phyloP scores from a whole-genome alignment of 1,284 basidiomycete species.

The Pterulicium gracile region DNA sequence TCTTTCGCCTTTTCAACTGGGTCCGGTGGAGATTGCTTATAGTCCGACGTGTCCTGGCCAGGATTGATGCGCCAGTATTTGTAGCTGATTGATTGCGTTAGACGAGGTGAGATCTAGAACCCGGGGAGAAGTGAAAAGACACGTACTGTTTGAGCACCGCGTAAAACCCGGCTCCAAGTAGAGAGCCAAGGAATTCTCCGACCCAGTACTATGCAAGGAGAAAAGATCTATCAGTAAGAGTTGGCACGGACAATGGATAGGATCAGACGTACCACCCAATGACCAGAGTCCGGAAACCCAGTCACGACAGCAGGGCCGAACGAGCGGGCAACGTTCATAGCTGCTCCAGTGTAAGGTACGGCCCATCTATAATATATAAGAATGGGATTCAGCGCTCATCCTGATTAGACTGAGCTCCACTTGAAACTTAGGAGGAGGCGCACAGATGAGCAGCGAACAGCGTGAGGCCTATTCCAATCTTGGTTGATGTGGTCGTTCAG shows the following conservation, averaged over 20 bases:
- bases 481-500: no score
- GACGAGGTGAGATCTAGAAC: not conserved
- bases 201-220: slow-evolving; percentile 39
- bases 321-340: slow-evolving; percentile 63
- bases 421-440: no score
- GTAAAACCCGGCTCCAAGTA: slow-evolving; percentile 50
- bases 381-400: no score
- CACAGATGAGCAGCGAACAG: slow-evolving; percentile 58
- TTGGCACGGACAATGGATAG: slow-evolving; percentile 2
- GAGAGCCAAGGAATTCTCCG: slow-evolving; percentile 48
- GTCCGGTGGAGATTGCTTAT: not conserved
- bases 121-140: not conserved
- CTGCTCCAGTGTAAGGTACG: slow-evolving; percentile 46
- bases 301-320: slow-evolving; percentile 67
- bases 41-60: not conserved
- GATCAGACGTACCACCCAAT: slow-evolving; percentile 46
- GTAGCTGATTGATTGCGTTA: not conserved
- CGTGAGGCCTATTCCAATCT: slow-evolving; percentile 64
- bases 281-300: slow-evolving; percentile 39
- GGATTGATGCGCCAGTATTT: not conserved
- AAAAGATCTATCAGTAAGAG: not conserved
- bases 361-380: no score
- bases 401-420: no score
- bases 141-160: slow-evolving; percentile 44
- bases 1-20: not conserved